Evolutionary conservation across 306 rosid species (phyloP).

Genomic region (Mimosa bimucronata): DNA sequence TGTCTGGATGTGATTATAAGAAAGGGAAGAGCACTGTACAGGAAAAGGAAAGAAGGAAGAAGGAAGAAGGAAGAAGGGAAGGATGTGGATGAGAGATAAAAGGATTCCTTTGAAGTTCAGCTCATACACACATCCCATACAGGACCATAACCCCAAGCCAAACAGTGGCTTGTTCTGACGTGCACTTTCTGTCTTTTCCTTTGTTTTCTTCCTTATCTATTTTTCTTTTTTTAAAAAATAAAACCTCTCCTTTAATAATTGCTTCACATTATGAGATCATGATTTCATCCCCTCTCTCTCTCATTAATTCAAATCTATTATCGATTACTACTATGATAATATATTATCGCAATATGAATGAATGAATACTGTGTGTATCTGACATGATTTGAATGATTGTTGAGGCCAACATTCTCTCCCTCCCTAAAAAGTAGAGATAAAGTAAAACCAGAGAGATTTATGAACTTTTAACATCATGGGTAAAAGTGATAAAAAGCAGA

Average conservation of each 20-base stretch:
- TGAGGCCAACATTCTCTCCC: constrained; percentile 48
- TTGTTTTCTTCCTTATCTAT: constrained; percentile 45
- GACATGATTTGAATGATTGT: constrained; percentile 40
- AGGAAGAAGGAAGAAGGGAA: not conserved
- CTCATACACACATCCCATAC: constrained; percentile 42
- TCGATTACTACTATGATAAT: not conserved
- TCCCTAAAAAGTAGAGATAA: constrained; percentile 51
- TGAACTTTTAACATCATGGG: constrained; percentile 50
- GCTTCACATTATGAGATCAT: constrained; percentile 37
- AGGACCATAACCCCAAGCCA: constrained; percentile 73
- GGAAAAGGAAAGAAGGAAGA: constrained; percentile 29
- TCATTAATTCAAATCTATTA: constrained; percentile 1
- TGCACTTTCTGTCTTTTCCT: constrained; percentile 87
- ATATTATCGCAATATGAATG: not conserved
- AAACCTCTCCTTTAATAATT: constrained; percentile 31
- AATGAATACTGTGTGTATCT: constrained; percentile 4
- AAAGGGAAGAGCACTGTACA: not conserved
- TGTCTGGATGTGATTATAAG: constrained; percentile 16
- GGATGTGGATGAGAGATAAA: constrained; percentile 63
- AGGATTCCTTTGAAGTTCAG: constrained; percentile 55
- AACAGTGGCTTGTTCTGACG: constrained; percentile 62
- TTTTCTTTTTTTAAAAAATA: not conserved
- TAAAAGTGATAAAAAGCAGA: constrained; percentile 36
- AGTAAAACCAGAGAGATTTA: constrained; percentile 58
- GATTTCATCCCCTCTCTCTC: constrained; percentile 16